Evolutionary conservation across 2,329 filamentous ascomycete genomes (phyloP).

Genomic region (Cordyceps javanica): DNA sequence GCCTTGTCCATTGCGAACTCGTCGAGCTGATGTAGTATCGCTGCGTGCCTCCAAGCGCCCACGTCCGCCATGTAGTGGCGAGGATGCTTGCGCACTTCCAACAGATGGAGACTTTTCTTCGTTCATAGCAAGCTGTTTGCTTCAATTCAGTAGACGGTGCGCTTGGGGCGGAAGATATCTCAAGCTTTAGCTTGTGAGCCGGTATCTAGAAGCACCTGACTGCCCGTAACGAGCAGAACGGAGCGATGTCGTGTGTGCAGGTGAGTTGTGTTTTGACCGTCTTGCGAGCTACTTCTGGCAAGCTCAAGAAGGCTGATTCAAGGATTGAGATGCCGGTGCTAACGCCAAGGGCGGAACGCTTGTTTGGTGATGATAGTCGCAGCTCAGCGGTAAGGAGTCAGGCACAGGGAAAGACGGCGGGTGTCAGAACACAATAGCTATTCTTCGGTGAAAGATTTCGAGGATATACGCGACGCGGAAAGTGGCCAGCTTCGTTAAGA

Average conservation of each 20-base stretch:
- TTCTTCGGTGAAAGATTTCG: background rate
- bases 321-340: no score
- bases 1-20: constrained; percentile 29
- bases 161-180: background rate
- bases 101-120: constrained; percentile 26
- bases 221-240: background rate
- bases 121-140: constrained; percentile 19
- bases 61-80: constrained; percentile 40
- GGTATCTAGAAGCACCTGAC: background rate
- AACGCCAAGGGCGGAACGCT: no score
- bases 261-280: background rate
- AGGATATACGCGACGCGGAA: background rate
- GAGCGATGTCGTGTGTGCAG: background rate
- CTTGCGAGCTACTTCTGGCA: no score
- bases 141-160: background rate
- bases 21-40: constrained; percentile 28
- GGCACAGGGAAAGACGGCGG: no score
- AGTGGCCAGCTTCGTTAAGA: background rate
- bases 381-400: no score
- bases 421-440: background rate
- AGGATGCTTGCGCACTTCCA: constrained; percentile 30
- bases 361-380: no score
- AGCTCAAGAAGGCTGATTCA: no score
- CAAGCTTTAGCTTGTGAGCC: background rate
- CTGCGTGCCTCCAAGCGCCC: constrained; percentile 36